A percentile compares a stretch with the other conserved stretches of the same genome.
These are phyloP conservation scores for Rhizophora mangle DNA, from an alignment of 345 rosid species.

Conservation along the genomic window DNA sequence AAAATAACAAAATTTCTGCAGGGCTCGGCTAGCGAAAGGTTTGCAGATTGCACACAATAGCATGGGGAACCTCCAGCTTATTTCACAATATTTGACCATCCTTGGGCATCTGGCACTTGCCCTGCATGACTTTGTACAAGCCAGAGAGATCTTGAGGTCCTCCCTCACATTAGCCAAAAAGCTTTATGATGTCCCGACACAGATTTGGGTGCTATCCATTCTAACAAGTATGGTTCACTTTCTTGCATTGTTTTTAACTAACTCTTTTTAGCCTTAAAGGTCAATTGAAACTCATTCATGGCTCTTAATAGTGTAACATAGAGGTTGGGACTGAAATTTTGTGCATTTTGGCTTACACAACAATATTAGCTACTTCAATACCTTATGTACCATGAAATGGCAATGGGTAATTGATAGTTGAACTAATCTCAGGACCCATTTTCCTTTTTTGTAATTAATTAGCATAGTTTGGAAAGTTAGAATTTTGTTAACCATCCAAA, in stretches of 20 bases:
- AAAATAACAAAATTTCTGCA: conserved; percentile 35
- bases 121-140: conserved; percentile 84
- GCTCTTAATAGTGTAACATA: neutral
- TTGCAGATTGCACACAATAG: conserved; percentile 86
- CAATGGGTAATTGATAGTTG: neutral
- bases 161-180: conserved; percentile 87
- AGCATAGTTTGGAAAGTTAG: neutral
- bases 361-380: neutral
- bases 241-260: neutral
- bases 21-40: conserved; percentile 89
- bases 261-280: neutral
- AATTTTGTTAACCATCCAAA: neutral
- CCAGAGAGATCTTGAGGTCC: conserved; percentile 92
- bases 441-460: neutral
- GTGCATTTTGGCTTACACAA: neutral
- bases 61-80: conserved; percentile 96
- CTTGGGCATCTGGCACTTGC: conserved; percentile 92
- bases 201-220: conserved; percentile 90
- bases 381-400: neutral
- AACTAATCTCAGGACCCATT: neutral
- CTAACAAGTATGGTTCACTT: conserved; percentile 53
- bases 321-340: neutral
- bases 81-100: conserved; percentile 85
- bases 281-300: neutral
- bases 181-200: conserved; percentile 87